Evolutionary conservation across 164 flowering plant genomes (phyloP).

Genomic region (Protea cynaroides): DNA sequence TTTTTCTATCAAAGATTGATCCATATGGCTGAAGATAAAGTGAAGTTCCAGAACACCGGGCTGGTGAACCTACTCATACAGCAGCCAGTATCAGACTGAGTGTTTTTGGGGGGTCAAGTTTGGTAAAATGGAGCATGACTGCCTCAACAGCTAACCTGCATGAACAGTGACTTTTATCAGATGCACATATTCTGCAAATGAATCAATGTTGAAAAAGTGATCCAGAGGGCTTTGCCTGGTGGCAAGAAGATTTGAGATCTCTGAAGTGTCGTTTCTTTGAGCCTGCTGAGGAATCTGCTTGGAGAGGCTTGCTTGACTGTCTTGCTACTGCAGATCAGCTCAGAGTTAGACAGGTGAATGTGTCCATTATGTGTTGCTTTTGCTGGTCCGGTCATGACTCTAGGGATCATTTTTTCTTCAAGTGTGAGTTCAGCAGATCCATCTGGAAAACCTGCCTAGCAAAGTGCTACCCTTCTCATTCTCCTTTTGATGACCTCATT

Average conservation of each 20-base stretch:
- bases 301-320: too few species aligned
- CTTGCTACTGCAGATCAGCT: too few species aligned
- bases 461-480: too few species aligned
- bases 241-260: conserved; percentile 75
- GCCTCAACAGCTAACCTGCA: conserved; percentile 88
- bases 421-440: too few species aligned
- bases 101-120: conserved; percentile 93
- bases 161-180: conserved; percentile 85
- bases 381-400: too few species aligned
- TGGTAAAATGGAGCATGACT: conserved; percentile 98
- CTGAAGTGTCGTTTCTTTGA: conserved; percentile 70
- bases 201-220: conserved; percentile 53
- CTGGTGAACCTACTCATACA: conserved; percentile 94
- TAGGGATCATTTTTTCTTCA: too few species aligned
- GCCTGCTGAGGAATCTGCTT: conserved; percentile 58
- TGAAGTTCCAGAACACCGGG: conserved; percentile 90
- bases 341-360: too few species aligned
- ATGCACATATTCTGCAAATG: conserved; percentile 74
- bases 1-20: conserved; percentile 86
- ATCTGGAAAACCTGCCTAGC: too few species aligned
- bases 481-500: too few species aligned
- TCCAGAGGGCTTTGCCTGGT: conserved; percentile 50
- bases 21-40: conserved; percentile 97
- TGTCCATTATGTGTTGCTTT: too few species aligned
- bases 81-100: conserved; percentile 90